Percentiles rank a stretch among this genome's conserved stretches.
phyloP scores from a whole-genome alignment of 805 yeast species.

The Candida silvatica region DNA sequence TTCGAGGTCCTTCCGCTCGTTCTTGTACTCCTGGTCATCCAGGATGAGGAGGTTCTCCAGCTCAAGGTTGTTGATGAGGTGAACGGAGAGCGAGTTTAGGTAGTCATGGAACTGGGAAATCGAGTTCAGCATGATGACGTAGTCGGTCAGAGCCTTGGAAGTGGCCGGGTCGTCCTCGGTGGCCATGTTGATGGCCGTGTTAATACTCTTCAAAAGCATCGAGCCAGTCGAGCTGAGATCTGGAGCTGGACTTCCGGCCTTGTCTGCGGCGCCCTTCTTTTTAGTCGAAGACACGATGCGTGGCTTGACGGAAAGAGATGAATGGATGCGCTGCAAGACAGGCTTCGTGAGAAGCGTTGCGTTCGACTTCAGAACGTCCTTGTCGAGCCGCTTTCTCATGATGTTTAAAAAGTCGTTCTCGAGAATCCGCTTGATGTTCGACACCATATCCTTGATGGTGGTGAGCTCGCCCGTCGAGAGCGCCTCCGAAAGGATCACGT shows the following conservation, averaged over 20 bases:
- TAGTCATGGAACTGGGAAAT: slow-evolving; percentile 55
- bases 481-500: slow-evolving; percentile 54
- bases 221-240: slow-evolving; percentile 12
- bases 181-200: slow-evolving; percentile 27
- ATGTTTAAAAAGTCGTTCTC: slow-evolving; percentile 58
- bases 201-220: slow-evolving; percentile 31
- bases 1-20: slow-evolving; percentile 16
- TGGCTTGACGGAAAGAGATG: not conserved
- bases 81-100: slow-evolving; percentile 41
- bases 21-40: slow-evolving; percentile 23
- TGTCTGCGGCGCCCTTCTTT: slow-evolving; percentile 7
- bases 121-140: slow-evolving; percentile 64
- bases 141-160: slow-evolving; percentile 38
- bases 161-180: slow-evolving; percentile 33
- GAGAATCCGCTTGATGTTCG: slow-evolving; percentile 48
- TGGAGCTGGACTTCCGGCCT: slow-evolving; percentile 9
- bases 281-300: not conserved
- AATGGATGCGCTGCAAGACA: slow-evolving; percentile 11
- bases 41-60: slow-evolving; percentile 22
- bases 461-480: slow-evolving; percentile 63
- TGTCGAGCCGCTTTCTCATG: slow-evolving; percentile 36
- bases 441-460: slow-evolving; percentile 45
- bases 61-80: slow-evolving; percentile 23
- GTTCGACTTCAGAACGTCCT: slow-evolving; percentile 31
- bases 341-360: slow-evolving; percentile 16